These are phyloP conservation scores for Coccomyxa sp. DNA, from an alignment of 139 green algal species.

Conservation along the genomic window DNA sequence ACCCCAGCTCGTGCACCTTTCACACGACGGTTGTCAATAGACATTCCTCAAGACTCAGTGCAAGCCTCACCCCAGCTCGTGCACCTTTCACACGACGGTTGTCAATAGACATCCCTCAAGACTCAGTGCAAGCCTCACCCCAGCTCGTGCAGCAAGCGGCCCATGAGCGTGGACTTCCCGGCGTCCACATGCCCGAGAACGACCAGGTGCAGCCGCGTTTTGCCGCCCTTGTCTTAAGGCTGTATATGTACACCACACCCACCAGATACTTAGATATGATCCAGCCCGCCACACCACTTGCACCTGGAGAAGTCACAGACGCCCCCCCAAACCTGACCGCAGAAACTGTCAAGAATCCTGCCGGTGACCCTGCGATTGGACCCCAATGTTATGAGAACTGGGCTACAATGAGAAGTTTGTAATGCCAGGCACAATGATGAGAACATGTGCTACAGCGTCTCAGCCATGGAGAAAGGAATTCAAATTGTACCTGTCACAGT, in stretches of 20 bases:
- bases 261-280: background rate
- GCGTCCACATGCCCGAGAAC: slow-evolving; percentile 95
- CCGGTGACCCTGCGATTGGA: background rate
- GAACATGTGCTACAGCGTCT: background rate
- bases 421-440: background rate
- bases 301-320: background rate
- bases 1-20: slow-evolving; percentile 72
- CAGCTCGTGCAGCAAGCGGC: slow-evolving; percentile 81
- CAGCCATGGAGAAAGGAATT: background rate
- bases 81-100: too few relatives aligned
- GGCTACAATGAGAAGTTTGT: background rate
- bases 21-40: too few relatives aligned
- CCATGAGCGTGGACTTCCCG: slow-evolving; percentile 96
- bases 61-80: slow-evolving; percentile 53
- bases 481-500: background rate
- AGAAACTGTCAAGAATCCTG: background rate
- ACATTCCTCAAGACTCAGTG: background rate
- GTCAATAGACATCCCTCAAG: too few relatives aligned
- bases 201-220: slow-evolving; percentile 67
- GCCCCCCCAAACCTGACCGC: background rate
- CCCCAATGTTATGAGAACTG: too few relatives aligned
- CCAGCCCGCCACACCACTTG: background rate
- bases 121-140: slow-evolving; percentile 5
- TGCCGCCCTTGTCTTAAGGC: background rate
- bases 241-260: background rate